phyloP scores from a whole-genome alignment of 2,329 filamentous ascomycete genomes.

The Arthrobotrys megalospora region DNA sequence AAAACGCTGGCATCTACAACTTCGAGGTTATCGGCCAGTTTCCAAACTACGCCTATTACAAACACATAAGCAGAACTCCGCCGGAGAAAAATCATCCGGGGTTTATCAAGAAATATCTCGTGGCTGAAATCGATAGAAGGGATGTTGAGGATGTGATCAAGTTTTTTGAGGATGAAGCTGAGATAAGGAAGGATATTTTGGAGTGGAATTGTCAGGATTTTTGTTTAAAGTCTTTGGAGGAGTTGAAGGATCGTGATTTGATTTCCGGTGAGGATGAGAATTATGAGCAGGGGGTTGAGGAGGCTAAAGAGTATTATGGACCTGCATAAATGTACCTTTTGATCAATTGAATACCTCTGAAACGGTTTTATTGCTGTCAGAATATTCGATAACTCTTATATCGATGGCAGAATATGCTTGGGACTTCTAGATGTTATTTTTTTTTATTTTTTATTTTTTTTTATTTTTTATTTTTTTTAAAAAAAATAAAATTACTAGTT shows the following conservation, averaged over 20 bases:
- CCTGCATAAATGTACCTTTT: not conserved
- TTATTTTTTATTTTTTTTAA: too few species aligned
- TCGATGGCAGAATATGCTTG: too few species aligned
- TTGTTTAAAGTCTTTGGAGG: constrained; percentile 34
- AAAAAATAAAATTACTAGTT: too few species aligned
- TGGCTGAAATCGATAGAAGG: constrained; percentile 45
- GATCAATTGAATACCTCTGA: too few species aligned
- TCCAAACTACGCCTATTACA: not conserved
- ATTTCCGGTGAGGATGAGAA: not conserved
- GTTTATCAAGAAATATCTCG: constrained; percentile 41
- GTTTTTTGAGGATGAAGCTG: constrained; percentile 33
- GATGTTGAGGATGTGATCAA: constrained; percentile 50
- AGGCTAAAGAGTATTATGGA: not conserved
- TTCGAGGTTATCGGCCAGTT: constrained; percentile 12
- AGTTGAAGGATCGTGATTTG: constrained; percentile 1
- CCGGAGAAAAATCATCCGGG: not conserved
- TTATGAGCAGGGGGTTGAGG: not conserved
- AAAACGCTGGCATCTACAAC: not conserved
- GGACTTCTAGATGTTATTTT: too few species aligned
- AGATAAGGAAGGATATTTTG: constrained; percentile 42
- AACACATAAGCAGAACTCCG: not conserved
- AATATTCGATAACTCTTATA: too few species aligned
- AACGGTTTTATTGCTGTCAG: too few species aligned
- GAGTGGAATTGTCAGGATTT: constrained; percentile 57
- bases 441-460: too few species aligned